A percentile compares a stretch with the other conserved stretches of the same genome.
These are phyloP conservation scores for Panaeolus papilionaceus DNA, from an alignment of 768 basidiomycete genomes.

Conservation along the genomic window DNA sequence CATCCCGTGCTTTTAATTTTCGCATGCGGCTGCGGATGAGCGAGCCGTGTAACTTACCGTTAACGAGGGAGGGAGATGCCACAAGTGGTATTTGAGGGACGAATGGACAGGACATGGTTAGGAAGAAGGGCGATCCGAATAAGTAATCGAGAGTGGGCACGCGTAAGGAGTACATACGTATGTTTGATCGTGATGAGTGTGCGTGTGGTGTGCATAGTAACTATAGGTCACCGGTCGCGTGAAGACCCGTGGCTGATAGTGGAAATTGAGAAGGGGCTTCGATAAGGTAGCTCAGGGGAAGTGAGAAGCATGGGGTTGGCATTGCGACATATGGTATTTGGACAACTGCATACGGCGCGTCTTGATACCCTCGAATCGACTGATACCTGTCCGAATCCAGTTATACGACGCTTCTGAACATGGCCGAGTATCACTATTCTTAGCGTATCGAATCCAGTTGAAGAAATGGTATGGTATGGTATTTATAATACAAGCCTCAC, in stretches of 20 bases:
- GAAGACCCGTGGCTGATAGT: not conserved
- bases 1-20: not conserved
- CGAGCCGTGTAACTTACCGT: not conserved
- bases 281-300: not conserved
- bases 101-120: not conserved
- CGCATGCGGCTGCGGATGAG: conserved; percentile 5
- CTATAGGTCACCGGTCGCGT: not conserved
- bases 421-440: no score
- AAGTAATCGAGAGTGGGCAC: not conserved
- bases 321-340: not conserved
- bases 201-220: not conserved
- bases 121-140: no score
- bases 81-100: not conserved
- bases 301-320: not conserved
- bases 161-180: not conserved
- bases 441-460: no score
- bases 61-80: not conserved
- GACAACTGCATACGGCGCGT: not conserved
- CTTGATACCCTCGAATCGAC: not conserved
- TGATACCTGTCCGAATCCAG: not conserved
- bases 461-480: no score
- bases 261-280: not conserved
- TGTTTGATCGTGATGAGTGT: not conserved
- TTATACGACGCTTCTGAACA: no score
- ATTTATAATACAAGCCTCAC: no score